Evolutionary conservation across 352 stramenopile species (phyloP).

Genomic region (Halophytophthora batemanensis): DNA sequence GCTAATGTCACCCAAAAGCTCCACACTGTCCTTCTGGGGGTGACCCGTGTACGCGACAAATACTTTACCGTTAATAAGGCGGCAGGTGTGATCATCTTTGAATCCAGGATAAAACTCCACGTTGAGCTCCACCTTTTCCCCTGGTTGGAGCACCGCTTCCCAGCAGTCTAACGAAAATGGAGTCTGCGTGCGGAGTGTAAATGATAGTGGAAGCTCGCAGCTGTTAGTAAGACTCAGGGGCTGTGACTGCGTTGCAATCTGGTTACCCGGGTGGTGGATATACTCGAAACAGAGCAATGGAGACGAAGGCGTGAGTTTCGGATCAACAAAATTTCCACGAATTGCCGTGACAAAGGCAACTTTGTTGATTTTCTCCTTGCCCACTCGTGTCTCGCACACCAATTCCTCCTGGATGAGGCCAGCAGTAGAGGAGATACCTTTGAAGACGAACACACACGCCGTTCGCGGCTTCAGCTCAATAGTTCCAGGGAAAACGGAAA

Average conservation of each 20-base stretch:
- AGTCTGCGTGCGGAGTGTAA: slow-evolving; percentile 86
- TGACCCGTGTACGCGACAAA: slow-evolving; percentile 84
- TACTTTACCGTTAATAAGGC: slow-evolving; percentile 85
- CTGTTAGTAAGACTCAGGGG: slow-evolving; percentile 84
- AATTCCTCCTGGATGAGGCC: slow-evolving; percentile 82
- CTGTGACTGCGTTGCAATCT: slow-evolving; percentile 66
- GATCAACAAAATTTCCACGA: slow-evolving; percentile 89
- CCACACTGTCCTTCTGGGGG: slow-evolving; percentile 88
- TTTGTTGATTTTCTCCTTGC: slow-evolving; percentile 90
- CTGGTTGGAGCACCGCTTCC: slow-evolving; percentile 85
- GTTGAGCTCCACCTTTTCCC: slow-evolving; percentile 70
- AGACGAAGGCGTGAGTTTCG: slow-evolving; percentile 76
- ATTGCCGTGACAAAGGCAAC: slow-evolving; percentile 88
- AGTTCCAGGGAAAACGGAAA: slow-evolving; percentile 87
- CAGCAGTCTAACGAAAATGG: slow-evolving; percentile 92
- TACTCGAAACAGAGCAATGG: slow-evolving; percentile 86
- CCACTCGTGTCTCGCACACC: slow-evolving; percentile 89
- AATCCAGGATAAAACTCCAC: slow-evolving; percentile 94
- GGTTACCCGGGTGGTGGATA: slow-evolving; percentile 68
- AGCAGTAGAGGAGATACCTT: slow-evolving; percentile 62
- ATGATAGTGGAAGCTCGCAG: slow-evolving; percentile 87
- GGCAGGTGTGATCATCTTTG: slow-evolving; percentile 88
- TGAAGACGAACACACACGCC: slow-evolving; percentile 92
- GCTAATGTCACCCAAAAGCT: slow-evolving; percentile 90
- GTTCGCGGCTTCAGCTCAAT: slow-evolving; percentile 93